phyloP scores from a whole-genome alignment of 176 grass and related monocot genomes.

The Puccinellia tenuiflora region DNA sequence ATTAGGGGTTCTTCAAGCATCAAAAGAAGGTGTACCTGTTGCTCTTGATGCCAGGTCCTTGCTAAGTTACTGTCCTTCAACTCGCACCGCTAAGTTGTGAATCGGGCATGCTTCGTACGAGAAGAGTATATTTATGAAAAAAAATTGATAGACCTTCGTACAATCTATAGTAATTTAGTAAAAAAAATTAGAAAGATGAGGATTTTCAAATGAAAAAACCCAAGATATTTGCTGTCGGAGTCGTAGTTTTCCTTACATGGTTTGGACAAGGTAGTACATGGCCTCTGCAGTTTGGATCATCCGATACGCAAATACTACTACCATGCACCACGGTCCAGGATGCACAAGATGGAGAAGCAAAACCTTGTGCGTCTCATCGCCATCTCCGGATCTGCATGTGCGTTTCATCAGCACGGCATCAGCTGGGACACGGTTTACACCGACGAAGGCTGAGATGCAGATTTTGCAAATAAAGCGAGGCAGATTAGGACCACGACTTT shows the following conservation, averaged over 20 bases:
- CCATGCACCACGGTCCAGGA: not conserved
- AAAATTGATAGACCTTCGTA: not conserved
- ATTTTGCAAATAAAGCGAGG: slow-evolving; percentile 31
- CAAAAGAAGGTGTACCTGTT: slow-evolving; percentile 14
- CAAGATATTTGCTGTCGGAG: too few relatives aligned
- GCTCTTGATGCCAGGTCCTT: slow-evolving; percentile 25
- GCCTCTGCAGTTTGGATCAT: too few relatives aligned
- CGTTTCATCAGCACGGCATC: not conserved
- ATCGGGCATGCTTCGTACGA: not conserved
- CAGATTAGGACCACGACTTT: slow-evolving; percentile 37
- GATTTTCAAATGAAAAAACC: too few relatives aligned
- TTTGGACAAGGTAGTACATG: too few relatives aligned
- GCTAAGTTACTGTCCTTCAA: not conserved
- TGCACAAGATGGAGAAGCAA: slow-evolving; percentile 20
- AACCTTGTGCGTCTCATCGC: not conserved
- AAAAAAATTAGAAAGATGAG: too few relatives aligned
- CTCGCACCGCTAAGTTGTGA: not conserved
- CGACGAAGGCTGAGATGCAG: not conserved
- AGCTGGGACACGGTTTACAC: slow-evolving; percentile 12
- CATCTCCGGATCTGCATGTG: slow-evolving; percentile 13
- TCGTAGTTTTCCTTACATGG: too few relatives aligned
- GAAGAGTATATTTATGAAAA: not conserved
- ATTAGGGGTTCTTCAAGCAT: not conserved
- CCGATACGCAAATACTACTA: too few relatives aligned
- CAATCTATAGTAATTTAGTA: not conserved